Base-by-base conservation (phyloP, 768 basidiomycete species). In the Clathrus columnatus region DNA sequence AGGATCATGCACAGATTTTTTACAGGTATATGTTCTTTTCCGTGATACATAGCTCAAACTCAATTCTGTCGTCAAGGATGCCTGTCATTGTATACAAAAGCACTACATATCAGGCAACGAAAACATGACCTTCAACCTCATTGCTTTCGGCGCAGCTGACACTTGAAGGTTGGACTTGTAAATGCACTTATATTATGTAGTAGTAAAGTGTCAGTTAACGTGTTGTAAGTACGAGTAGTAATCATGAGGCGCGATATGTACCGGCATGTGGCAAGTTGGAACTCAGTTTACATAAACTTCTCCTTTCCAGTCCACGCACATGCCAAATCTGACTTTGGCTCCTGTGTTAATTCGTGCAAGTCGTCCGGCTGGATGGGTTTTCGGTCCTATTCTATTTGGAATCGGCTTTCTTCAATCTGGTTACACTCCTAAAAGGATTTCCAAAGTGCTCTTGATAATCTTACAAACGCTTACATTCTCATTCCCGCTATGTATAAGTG, bases 101-200 rank as follows among this genome's bases (percentile, higher is more conserved):
- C 69, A 72, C 29, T 86, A 83, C 60, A 72, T 93, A 20, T 70
- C 72, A 20, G 69, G 72, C 56, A 75, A 75, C 11, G 67, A 73
- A 56, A 81, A 72, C 65, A 69, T 81, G 61, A 72, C 80, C 49
- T 88, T 90, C 67, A 87, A 76, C 63, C 72, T 91, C 68, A 78
- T 88, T 62, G 80, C 83, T 4, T 73, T 87, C 18, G 75, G 67
- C 45, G 67, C 70, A 8, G 59, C 52, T 10, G 51, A 44, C 46
- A 11, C 46, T 36, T 23, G 46, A 47, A 28, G 36, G n/a, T 11
- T 36, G n/a, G n/a, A 36, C 11, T 11, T n/a, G n/a, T n/a, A 20
- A 42, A 20, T 42, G 41, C 11, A 42, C 41, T 42, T 42, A 11
- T 11, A 11, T 42, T 42, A 42, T 42, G 41, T 42, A 42, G 41